Conservation (phyloP, 2,329 filamentous ascomycete species). For the Xylariaceae sp. region DNA sequence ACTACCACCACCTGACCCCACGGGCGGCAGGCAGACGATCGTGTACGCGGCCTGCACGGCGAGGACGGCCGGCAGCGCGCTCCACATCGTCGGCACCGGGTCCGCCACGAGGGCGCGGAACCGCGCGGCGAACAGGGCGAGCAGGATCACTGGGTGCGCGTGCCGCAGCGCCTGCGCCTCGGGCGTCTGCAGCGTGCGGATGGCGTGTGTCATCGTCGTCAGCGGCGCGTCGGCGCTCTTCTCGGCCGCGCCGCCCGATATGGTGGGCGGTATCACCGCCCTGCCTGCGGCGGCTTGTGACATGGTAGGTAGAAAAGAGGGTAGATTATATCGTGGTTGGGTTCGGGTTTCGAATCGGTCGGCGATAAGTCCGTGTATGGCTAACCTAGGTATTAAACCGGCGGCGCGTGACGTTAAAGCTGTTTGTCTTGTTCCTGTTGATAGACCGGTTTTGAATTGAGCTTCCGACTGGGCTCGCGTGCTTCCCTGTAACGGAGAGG, state of each 20-base stretch:
- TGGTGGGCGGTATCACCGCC: no score
- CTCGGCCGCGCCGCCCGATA: no score
- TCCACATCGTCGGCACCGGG: constrained; percentile 59
- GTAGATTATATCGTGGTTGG: no score
- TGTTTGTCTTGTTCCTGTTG: no score
- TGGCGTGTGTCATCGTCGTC: constrained; percentile 30
- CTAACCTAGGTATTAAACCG: no score
- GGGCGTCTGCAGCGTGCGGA: constrained; percentile 35
- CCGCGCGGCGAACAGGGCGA: constrained; percentile 56
- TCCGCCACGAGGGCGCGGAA: constrained; percentile 65
- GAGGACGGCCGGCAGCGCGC: constrained; percentile 56
- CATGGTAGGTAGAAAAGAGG: constrained; percentile 39
- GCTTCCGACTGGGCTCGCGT: no score
- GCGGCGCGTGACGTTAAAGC: no score
- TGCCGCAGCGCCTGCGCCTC: constrained; percentile 51
- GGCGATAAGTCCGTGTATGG: no score
- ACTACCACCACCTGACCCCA: constrained; percentile 42
- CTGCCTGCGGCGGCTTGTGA: no score
- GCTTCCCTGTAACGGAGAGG: no score
- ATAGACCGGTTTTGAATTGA: no score
- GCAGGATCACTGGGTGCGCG: constrained; percentile 62
- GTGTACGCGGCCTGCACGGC: constrained; percentile 60
- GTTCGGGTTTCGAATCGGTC: no score
- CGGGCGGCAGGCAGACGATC: constrained; percentile 58
- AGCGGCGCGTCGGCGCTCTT: constrained; percentile 26